phyloP scores from a whole-genome alignment of 2,329 filamentous ascomycete species.

The Xylaria sp. region DNA sequence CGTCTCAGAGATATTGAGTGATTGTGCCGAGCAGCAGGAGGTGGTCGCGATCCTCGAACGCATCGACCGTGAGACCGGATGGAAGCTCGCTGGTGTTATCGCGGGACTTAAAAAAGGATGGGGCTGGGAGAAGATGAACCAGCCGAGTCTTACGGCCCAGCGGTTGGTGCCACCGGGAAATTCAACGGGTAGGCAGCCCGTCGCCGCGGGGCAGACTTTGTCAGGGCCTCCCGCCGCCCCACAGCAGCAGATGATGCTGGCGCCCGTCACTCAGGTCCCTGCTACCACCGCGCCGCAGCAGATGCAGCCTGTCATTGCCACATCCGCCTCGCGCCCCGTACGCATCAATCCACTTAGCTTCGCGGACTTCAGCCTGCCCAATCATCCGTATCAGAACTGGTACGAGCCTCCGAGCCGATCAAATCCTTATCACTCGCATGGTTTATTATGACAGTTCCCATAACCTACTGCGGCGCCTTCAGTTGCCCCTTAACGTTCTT shows the following conservation, averaged over 20 bases:
- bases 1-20: constrained; percentile 77
- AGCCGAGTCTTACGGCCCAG: constrained; percentile 44
- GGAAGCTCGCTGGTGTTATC: constrained; percentile 78
- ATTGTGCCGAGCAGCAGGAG: constrained; percentile 80
- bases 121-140: constrained; percentile 71
- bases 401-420: constrained; percentile 77
- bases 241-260: constrained; percentile 45
- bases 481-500: neutral
- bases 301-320: constrained; percentile 47
- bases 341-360: constrained; percentile 76
- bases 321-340: constrained; percentile 45
- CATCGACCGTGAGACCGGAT: constrained; percentile 81
- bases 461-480: neutral
- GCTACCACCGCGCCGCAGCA: constrained; percentile 44
- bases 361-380: constrained; percentile 80
- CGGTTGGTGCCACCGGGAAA: constrained; percentile 36
- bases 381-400: constrained; percentile 83
- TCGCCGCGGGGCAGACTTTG: constrained; percentile 27
- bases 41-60: constrained; percentile 79
- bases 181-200: constrained; percentile 36
- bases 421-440: constrained; percentile 45
- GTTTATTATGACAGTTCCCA: constrained; percentile 37
- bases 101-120: constrained; percentile 79
- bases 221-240: constrained; percentile 33
- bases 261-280: constrained; percentile 41